Conservation (phyloP, 2,329 filamentous ascomycete species). For the Colletotrichum sansevieriae region DNA sequence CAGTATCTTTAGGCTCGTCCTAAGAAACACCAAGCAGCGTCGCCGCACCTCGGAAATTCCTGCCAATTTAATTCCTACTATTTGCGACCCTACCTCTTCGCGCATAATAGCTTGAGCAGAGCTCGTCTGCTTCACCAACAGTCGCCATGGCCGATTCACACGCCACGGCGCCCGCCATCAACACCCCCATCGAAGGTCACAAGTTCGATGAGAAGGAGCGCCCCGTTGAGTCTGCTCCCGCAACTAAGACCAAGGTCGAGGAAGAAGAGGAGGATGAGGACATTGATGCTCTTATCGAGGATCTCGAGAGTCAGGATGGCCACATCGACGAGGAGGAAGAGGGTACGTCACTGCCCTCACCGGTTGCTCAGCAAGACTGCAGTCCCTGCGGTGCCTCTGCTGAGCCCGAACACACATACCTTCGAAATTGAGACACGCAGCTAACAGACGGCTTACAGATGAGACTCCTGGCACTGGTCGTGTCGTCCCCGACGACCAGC, state of each 20-base stretch:
- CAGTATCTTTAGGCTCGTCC: conserved; percentile 42
- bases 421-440: background rate
- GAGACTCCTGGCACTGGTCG: conserved; percentile 67
- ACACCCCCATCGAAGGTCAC: conserved; percentile 74
- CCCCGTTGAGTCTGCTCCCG: conserved; percentile 50
- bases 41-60: conserved; percentile 26
- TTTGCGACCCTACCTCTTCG: conserved; percentile 31
- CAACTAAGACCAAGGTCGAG: conserved; percentile 59
- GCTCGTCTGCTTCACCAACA: conserved; percentile 38
- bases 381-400: background rate
- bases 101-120: conserved; percentile 42
- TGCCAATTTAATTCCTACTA: conserved; percentile 32
- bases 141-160: conserved; percentile 68
- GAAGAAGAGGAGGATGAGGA: conserved; percentile 83
- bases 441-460: conserved; percentile 44
- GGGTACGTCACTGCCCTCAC: conserved; percentile 49
- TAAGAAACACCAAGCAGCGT: conserved; percentile 36
- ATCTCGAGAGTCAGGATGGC: conserved; percentile 86
- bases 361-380: background rate
- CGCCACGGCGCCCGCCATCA: conserved; percentile 68
- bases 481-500: conserved; percentile 78
- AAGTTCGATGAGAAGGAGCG: conserved; percentile 74
- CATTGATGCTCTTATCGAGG: conserved; percentile 88
- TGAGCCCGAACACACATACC: no score
- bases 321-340: conserved; percentile 75